phyloP scores from a whole-genome alignment of 2,329 filamentous ascomycete genomes.

The Stagonosporopsis cucurbitacearum region DNA sequence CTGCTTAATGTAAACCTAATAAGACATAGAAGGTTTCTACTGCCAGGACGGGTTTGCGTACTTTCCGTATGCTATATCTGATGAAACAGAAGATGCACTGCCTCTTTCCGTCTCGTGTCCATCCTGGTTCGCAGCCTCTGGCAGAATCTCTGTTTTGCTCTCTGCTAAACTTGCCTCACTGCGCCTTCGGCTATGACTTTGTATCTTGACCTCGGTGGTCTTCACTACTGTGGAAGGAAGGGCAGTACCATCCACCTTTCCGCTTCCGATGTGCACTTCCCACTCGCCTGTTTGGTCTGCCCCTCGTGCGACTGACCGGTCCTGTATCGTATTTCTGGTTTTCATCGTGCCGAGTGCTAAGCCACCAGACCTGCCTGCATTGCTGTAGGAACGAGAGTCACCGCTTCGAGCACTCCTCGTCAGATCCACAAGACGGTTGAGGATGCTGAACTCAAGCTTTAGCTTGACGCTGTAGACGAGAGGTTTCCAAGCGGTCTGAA shows the following conservation, averaged over 20 bases:
- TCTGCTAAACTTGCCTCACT: constrained; percentile 22
- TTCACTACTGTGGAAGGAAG: constrained; percentile 24
- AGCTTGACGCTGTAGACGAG: constrained; percentile 54
- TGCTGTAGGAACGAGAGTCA: constrained; percentile 21
- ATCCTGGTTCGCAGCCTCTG: constrained; percentile 13
- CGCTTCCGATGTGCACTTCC: constrained; percentile 25
- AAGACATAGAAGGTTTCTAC: too few relatives aligned
- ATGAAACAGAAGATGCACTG: constrained; percentile 24
- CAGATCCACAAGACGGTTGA: constrained; percentile 46
- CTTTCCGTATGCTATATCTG: constrained; percentile 19
- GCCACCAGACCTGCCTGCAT: constrained; percentile 8
- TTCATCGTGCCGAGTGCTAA: constrained; percentile 24
- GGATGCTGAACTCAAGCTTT: constrained; percentile 61
- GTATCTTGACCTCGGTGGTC: constrained; percentile 30
- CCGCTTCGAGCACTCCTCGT: constrained; percentile 21
- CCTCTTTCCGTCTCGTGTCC: constrained; percentile 14
- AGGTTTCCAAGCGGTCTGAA: constrained; percentile 43
- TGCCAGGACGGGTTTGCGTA: constrained; percentile 19
- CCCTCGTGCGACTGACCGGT: constrained; percentile 16
- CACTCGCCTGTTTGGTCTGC: constrained; percentile 17
- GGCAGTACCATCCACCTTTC: constrained; percentile 13
- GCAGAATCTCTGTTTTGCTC: constrained; percentile 24
- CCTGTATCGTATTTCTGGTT: constrained; percentile 9
- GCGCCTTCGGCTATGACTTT: constrained; percentile 24
- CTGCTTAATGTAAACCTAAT: too few relatives aligned